Evolutionary conservation across 2,329 filamentous ascomycete species (phyloP), one percentile per base, ranked within the genome.

Genomic region (Verticillium zaregamsianum): DNA sequence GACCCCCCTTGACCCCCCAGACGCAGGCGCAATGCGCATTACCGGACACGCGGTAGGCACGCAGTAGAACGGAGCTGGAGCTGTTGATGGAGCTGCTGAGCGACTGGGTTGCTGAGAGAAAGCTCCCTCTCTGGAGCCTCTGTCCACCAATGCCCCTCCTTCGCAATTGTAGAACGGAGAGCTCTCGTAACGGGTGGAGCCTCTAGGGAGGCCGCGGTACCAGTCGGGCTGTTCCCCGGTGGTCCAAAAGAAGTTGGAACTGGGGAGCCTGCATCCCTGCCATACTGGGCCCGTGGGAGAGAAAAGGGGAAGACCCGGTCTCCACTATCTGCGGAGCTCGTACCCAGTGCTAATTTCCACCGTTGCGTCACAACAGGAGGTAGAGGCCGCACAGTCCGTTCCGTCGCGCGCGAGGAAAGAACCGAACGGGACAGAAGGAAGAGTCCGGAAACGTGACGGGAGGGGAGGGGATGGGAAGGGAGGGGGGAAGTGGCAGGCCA

Each of bases 291-390:
- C 45, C 20, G 45, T 49, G 45, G 45, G 45, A 49, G 33, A 23
- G 8, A 49, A 64, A 65, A 62, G 59, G 57, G 57, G 62, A 55
- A 62, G 62, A 49, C 45, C 45, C n/a, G 45, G 23, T 49, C 45
- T 49, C 45, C 45, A 49, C 45, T 49, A 49, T 49, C 45, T 23
- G 45, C n/a, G 20, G 23, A 23, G 45, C 45, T 49, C 45, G 45
- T 49, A 49, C 45, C 45, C 45, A 49, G 45, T 49, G 45, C 11
- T 49, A 49, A 49, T 49, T 49, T 49, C 45, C 45, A 49, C 45
- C 45, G 45, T 49, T 23, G 45, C 45, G 45, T 49, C 45, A 49
- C 45, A 62, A 56, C 57, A 62, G 62, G 54, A 61, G 45, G 62
- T 61, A 57, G 62, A 62, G 40, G 62, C 28, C 61, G 59, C 59